Base-by-base conservation (phyloP, 2,329 filamentous ascomycete genomes). In the Arthrobotrys pseudoclavata region DNA sequence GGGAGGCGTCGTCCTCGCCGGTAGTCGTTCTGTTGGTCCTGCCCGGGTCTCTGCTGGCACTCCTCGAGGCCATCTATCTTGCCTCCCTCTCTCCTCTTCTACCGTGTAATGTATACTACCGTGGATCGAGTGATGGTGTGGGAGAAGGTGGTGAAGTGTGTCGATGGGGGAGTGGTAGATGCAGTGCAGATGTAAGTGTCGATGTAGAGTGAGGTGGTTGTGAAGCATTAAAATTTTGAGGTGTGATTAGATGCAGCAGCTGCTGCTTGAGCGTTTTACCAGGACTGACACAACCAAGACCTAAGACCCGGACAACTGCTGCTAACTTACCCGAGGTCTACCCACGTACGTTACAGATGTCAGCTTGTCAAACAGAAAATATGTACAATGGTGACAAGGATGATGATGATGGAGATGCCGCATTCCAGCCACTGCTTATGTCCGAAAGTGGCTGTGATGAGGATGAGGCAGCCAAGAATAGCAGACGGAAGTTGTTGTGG, bases 401-500 rank as follows among this genome's bases (percentile, higher is more conserved):
- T 40, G 29, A 4, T 40, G 37, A 15, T 12, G n/a, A 40, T 40
- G 9, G 7, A 15, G 47, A 24, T 50, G 47, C 47, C 47, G 47
- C 47, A 45, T 20, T 20, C 42, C 42, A 45, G 42, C 42, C 42
- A 45, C 42, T 15, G 1, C 15, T 9, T 12, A 12, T 9, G 42
- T 22, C 7, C 2, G 42, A 18, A n/a, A 15, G 26, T 52, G 48
- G 10, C 4, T 3, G 26, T 29, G 50, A 15, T 13, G 47, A 15
- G 22, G 24, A 10, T 50, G 20, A 53, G 13, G 52, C 29, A 57
- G 29, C 15, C 29, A 57, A 57, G 52, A 22, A 15, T 20, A 22
- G 5, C n/a, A n/a, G n/a, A n/a, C n/a, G 20, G 29, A 20, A 45
- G 68, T 63, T 70, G 68, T 70, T 70, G 68, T 70, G 79, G 80